Base-by-base conservation (phyloP, 495 filamentous ascomycete species). In the Ramalina peruviana region DNA sequence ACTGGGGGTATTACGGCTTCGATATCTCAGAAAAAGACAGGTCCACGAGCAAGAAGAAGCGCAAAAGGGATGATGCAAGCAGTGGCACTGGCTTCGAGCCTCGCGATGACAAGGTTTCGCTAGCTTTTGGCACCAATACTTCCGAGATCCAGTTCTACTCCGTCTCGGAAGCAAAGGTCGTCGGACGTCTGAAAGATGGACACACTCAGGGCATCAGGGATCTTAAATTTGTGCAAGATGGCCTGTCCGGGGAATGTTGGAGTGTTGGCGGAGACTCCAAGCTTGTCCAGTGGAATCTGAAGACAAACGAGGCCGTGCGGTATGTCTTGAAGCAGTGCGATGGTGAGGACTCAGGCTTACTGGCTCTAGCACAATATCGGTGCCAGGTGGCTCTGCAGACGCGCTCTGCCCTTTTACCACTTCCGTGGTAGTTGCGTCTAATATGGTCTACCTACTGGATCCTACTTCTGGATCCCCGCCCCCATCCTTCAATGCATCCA, bases 261-360 rank as follows among this genome's bases (percentile, higher is more conserved):
- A 79, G 76, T 67, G 68, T 76, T 47, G 76, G 76, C 36, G 69
- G 67, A 38, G 76, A 80, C 59, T 75, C 72, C 51, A 80, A 72
- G 55, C 63, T 79, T 38, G 69, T 80, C 10, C 75, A 78, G 56
- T 80, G 76, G 76, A 74, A 80, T 60, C 56, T 79, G 49, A 62
- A 57, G 46, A 71, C 67, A 11, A 67, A 67, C 51, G 62, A 68
- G 57, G 67, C 60, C 43, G 54, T 70, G 43, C 70, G 66, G 76
- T 79, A 65, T 47, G 64, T 43, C 27, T 3, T 33, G 30, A 7
- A 33, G 30, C 30, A 33, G 12, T 13, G 30, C 9, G 30, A 33
- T 33, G 30, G 30, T 33, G 9, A 11, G 30, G 9, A 33, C 2
- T 10, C 30, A 33, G 12, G 30, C 30, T 33, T 13, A 33, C 9